phyloP scores from a whole-genome alignment of 768 basidiomycete species.

The Tremella mesenterica region DNA sequence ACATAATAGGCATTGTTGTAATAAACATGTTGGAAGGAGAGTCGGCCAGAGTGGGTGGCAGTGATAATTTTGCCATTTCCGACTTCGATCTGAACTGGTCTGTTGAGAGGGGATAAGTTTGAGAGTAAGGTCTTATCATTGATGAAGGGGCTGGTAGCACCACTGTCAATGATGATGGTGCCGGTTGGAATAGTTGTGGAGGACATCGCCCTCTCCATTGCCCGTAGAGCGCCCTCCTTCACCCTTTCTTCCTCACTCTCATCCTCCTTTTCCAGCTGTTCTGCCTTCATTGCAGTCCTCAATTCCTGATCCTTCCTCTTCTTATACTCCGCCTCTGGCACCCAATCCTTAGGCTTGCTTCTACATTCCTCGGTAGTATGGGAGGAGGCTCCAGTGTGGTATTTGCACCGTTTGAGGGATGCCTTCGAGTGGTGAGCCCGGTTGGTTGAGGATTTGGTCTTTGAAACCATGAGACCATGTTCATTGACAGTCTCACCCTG shows the following conservation, averaged over 20 bases:
- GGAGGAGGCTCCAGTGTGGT: neutral
- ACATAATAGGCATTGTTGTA: conserved; percentile 3
- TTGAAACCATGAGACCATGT: neutral
- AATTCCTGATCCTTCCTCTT: too few species aligned
- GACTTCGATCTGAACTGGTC: neutral
- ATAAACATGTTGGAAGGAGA: neutral
- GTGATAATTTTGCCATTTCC: neutral
- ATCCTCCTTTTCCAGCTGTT: neutral
- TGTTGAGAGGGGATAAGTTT: neutral
- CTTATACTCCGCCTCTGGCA: too few species aligned
- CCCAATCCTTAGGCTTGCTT: too few species aligned
- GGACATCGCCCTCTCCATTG: neutral
- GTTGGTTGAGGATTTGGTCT: neutral
- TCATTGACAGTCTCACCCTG: neutral
- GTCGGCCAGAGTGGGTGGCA: conserved; percentile 2
- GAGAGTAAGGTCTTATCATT: conserved; percentile 4
- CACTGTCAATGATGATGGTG: conserved; percentile 5
- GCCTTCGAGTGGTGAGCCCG: neutral
- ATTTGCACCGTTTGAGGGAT: too few species aligned
- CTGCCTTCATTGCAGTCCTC: too few species aligned
- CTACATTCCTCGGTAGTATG: too few species aligned
- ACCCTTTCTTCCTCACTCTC: neutral
- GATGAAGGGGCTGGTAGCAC: conserved; percentile 7
- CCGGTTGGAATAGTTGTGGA: neutral
- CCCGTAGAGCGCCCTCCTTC: neutral